Evolutionary conservation across 2,329 filamentous ascomycete genomes (phyloP), one percentile per base, ranked within the genome.

Genomic region (Neospermospora avenae): DNA sequence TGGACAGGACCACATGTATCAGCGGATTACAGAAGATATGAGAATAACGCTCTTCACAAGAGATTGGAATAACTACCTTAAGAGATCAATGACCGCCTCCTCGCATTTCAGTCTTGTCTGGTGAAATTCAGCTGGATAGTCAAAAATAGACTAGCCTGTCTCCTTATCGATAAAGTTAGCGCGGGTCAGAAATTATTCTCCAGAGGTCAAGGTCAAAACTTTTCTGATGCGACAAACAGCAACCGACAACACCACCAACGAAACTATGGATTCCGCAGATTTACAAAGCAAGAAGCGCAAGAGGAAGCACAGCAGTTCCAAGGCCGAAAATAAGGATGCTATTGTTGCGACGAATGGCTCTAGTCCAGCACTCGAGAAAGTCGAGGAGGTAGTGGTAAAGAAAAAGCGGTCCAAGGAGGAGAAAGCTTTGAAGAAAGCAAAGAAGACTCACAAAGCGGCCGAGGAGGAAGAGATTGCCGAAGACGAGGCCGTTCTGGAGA

Each of bases 371-470:
- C 39, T 24, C 45, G 58, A 56, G 18, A 55, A 61, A 48, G 18
- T 20, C 28, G 57, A 49, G 28, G 22, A 42, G 10, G 34, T 45
- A 22, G 45, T 41, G 24, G 46, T 63, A 25, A 68, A 70, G 55
- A 58, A 61, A 35, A 68, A 68, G 54, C 55, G 57, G 28, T 62
- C 61, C 13, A 68, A 68, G 34, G 57, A 61, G 16, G 66, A 68
- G 57, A 71, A 70, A 51, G 37, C 55, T 16, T 42, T 52, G 28
- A 69, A 72, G 71, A 79, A 75, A 69, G 66, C 68, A 45, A 77
- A 74, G 74, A 77, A 73, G 68, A 69, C 62, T 59, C 60, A 68
- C 64, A 44, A 70, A 70, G 55, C 68, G 20, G 75, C 66, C 4
- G 62, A 61, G 4, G 68, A 67, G 46, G 66, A 68, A 28, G 65